Percentiles rank a stretch among this genome's conserved stretches.
Conservation (phyloP, 129 eudicot species). For the Helichrysum umbraculigerum region DNA sequence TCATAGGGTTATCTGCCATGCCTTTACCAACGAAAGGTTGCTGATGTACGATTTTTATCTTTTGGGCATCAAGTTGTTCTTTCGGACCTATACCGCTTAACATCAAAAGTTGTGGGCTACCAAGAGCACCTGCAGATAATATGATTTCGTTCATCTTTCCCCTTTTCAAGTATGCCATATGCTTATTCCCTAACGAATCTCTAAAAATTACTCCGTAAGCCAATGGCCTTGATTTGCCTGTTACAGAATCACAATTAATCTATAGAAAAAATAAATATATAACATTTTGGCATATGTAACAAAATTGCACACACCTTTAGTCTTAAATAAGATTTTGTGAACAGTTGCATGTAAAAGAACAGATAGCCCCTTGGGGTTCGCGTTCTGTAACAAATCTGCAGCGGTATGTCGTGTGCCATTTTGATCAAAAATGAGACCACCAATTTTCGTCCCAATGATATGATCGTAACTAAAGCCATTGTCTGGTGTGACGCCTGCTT, state of each 20-base stretch:
- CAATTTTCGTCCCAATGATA: neutral
- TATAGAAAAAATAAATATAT: neutral
- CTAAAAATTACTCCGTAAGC: constrained; percentile 61
- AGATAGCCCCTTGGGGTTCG: neutral
- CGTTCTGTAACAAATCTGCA: neutral
- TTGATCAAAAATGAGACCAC: neutral
- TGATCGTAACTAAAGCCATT: neutral
- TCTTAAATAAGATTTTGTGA: neutral
- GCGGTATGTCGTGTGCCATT: neutral
- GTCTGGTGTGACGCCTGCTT: neutral
- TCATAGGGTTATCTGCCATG: constrained; percentile 79
- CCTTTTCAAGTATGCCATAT: constrained; percentile 50
- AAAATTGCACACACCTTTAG: neutral
- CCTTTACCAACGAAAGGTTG: constrained; percentile 65
- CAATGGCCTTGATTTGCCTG: constrained; percentile 49
- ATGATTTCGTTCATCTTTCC: constrained; percentile 56
- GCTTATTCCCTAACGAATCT: constrained; percentile 55
- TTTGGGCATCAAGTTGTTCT: constrained; percentile 50
- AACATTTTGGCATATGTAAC: neutral
- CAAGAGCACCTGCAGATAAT: constrained; percentile 67
- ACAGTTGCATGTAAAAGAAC: neutral
- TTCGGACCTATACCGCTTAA: constrained; percentile 77
- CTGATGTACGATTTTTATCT: constrained; percentile 51
- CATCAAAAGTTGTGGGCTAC: constrained; percentile 85
- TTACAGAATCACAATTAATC: neutral